Conservation (phyloP, 164 flowering plant species). For the Nymphaea thermarum region DNA sequence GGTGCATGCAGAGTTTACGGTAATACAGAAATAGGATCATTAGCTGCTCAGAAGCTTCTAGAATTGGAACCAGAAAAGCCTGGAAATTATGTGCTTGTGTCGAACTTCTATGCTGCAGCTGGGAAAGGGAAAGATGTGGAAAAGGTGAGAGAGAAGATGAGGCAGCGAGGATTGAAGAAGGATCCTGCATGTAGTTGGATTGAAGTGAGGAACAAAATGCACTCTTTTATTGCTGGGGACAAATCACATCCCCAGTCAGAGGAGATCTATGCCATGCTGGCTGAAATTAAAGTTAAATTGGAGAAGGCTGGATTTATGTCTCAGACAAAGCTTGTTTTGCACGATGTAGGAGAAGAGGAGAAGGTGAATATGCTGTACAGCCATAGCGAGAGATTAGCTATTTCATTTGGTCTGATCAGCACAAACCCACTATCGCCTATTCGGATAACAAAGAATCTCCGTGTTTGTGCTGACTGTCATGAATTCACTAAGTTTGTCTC, state of each 20-base stretch:
- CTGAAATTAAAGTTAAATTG: conserved; percentile 28
- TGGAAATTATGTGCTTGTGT: conserved; percentile 65
- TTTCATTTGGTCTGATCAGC: conserved; percentile 51
- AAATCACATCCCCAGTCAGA: conserved; percentile 47
- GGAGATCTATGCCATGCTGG: conserved; percentile 38
- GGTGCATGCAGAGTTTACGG: conserved; percentile 64
- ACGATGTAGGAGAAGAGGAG: conserved; percentile 51
- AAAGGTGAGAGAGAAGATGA: conserved; percentile 52
- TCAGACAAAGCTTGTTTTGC: conserved; percentile 55
- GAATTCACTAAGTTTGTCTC: conserved; percentile 50
- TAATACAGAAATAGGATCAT: conserved; percentile 43
- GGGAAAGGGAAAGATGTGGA: conserved; percentile 70
- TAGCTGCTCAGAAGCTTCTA: conserved; percentile 57
- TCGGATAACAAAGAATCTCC: conserved; percentile 29
- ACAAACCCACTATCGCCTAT: conserved; percentile 28
- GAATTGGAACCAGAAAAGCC: conserved; percentile 49
- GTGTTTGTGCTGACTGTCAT: conserved; percentile 80
- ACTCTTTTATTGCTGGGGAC: conserved; percentile 55
- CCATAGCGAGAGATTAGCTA: conserved; percentile 81
- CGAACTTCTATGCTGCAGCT: conserved; percentile 55
- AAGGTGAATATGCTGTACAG: conserved; percentile 54
- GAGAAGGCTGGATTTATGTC: conserved; percentile 54
- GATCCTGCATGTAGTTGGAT: conserved; percentile 90
- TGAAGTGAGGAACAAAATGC: conserved; percentile 51
- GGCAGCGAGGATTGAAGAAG: conserved; percentile 50